phyloP scores from a whole-genome alignment of 2,329 filamentous ascomycete genomes.

The Nigrograna mackinnonii region DNA sequence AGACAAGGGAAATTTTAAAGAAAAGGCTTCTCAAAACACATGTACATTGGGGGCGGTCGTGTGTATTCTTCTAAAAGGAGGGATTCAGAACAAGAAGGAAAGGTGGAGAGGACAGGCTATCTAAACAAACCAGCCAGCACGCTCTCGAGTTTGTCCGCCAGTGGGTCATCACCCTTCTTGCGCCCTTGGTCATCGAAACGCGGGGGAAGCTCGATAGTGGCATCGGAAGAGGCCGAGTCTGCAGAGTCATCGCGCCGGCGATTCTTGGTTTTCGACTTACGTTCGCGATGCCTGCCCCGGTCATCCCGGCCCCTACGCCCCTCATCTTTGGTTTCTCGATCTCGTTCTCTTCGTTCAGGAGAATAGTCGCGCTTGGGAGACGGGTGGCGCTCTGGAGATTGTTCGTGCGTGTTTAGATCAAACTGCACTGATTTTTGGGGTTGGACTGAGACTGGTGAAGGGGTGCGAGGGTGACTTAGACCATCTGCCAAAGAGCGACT shows the following conservation, averaged over 20 bases:
- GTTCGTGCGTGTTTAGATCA: constrained; percentile 34
- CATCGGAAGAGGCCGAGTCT: constrained; percentile 30
- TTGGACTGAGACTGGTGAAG: constrained; percentile 14
- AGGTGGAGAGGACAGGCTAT: not conserved
- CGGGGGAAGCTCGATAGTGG: constrained; percentile 40
- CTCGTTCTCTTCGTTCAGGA: constrained; percentile 14
- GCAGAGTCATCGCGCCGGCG: constrained; percentile 23
- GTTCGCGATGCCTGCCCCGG: constrained; percentile 9
- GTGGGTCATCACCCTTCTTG: constrained; percentile 31
- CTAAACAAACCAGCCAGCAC: constrained; percentile 34
- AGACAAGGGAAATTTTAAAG: no score
- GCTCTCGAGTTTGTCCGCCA: constrained; percentile 37
- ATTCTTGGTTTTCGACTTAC: constrained; percentile 6
- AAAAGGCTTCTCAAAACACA: no score
- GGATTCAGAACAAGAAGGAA: not conserved
- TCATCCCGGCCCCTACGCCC: no score
- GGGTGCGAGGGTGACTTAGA: constrained; percentile 18
- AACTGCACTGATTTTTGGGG: constrained; percentile 43
- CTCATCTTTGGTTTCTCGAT: constrained; percentile 14
- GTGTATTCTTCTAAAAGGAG: no score
- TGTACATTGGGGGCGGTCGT: no score
- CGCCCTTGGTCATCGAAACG: constrained; percentile 39
- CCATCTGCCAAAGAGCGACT: constrained; percentile 20
- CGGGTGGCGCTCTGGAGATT: constrained; percentile 9
- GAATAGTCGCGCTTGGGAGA: constrained; percentile 8